phyloP scores from a whole-genome alignment of 441 rosid species.

The Pelargonium australe region DNA sequence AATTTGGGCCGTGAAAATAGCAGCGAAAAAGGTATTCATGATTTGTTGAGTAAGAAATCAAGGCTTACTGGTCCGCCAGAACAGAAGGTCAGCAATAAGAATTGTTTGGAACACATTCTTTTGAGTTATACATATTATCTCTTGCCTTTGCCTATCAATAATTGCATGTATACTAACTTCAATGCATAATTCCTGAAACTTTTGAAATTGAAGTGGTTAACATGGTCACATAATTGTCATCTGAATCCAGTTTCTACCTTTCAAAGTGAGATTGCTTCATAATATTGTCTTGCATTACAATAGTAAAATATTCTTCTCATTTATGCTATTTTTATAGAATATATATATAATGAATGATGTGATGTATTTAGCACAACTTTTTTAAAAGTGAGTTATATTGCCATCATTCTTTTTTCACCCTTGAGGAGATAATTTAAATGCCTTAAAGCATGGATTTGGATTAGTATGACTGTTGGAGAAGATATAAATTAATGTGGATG shows the following conservation, averaged over 20 bases:
- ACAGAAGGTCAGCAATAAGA: constrained; percentile 57
- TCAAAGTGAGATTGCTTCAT: not conserved
- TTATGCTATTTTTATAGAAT: not conserved
- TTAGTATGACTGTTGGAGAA: not conserved
- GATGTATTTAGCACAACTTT: not conserved
- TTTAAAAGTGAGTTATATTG: not conserved
- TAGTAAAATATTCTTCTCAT: not conserved
- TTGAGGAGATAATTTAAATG: not conserved
- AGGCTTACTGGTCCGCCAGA: constrained; percentile 71
- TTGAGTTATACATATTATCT: constrained; percentile 9
- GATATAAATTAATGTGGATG: not conserved
- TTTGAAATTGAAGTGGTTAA: not conserved
- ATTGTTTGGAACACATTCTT: constrained; percentile 6
- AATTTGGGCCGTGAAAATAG: constrained; percentile 31
- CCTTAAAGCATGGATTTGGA: not conserved
- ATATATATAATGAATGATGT: constrained; percentile 3
- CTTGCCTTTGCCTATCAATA: not conserved
- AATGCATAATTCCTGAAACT: constrained; percentile 4
- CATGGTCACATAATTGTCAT: not conserved
- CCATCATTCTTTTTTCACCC: not conserved
- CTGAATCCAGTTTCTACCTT: not conserved
- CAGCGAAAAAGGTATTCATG: constrained; percentile 37
- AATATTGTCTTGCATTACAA: not conserved
- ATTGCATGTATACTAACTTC: constrained; percentile 4
- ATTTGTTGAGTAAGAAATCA: constrained; percentile 45